Percentiles rank a stretch among this genome's conserved stretches.
Conservation (phyloP, 176 grass and related monocot species). For the Themeda triandra region DNA sequence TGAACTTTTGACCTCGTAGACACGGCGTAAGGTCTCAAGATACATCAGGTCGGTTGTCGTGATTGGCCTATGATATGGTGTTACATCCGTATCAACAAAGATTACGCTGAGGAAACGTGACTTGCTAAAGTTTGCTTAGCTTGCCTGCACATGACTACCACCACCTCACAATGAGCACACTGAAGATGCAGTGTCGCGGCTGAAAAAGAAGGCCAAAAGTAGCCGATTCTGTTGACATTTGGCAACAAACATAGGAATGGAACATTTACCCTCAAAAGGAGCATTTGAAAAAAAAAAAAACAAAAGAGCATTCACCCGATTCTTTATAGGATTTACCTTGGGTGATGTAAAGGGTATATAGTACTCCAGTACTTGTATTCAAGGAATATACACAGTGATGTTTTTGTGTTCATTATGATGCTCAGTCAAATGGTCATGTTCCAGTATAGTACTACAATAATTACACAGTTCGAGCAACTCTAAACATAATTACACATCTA, state of each 20-base stretch:
- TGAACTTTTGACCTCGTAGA: not conserved
- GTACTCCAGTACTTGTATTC: not conserved
- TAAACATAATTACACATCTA: too few species aligned
- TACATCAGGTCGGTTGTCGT: not conserved
- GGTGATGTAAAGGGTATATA: not conserved
- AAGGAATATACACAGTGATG: not conserved
- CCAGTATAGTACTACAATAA: not conserved
- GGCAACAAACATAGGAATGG: not conserved
- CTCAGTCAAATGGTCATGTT: not conserved
- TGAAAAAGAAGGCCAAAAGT: not conserved
- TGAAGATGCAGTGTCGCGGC: not conserved
- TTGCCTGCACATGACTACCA: not conserved
- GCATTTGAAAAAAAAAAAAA: too few species aligned
- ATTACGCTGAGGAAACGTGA: not conserved
- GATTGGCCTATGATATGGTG: not conserved
- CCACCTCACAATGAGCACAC: not conserved
- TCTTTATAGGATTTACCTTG: too few species aligned
- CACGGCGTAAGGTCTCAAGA: not conserved
- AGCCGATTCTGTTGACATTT: not conserved
- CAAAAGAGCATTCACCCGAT: too few species aligned
- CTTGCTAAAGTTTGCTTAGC: not conserved
- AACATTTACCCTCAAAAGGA: not conserved
- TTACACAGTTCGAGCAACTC: not conserved
- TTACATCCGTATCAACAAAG: constrained; percentile 12
- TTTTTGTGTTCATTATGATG: not conserved